Evolutionary conservation across 2,329 filamentous ascomycete species (phyloP).

Genomic region (Fusarium sp.): DNA sequence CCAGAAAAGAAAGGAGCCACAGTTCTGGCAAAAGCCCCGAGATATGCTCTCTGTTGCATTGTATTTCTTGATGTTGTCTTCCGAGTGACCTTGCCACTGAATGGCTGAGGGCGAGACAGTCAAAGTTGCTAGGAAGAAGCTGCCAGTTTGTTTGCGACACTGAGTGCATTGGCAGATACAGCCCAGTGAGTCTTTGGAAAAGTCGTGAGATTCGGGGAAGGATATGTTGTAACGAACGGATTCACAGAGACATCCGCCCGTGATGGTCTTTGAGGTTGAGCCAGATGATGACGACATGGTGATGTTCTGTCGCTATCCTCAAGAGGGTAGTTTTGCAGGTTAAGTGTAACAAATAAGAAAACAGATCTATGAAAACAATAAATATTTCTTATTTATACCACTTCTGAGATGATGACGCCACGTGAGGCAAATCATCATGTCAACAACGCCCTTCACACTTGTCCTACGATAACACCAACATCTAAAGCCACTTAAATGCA

Average conservation of each 20-base stretch:
- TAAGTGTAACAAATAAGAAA: not conserved
- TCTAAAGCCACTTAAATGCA: too few relatives aligned
- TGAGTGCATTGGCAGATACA: conserved; percentile 28
- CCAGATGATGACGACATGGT: not conserved
- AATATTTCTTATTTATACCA: not conserved
- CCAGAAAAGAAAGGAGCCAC: conserved; percentile 26
- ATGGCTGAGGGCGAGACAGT: not conserved
- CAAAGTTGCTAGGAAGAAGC: conserved; percentile 12
- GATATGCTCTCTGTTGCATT: conserved; percentile 1
- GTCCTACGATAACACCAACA: too few relatives aligned
- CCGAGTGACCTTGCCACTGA: not conserved
- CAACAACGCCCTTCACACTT: conserved; percentile 6
- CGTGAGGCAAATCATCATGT: not conserved
- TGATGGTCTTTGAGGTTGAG: not conserved
- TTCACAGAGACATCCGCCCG: conserved; percentile 17
- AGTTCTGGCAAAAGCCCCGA: conserved; percentile 14
- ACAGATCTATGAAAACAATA: not conserved
- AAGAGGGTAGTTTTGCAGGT: accelerated
- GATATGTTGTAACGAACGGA: conserved; percentile 13
- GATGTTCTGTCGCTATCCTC: accelerated
- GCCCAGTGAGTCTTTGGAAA: not conserved
- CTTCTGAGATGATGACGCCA: not conserved
- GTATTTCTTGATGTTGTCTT: not conserved
- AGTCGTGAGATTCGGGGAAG: not conserved
- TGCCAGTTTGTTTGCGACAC: conserved; percentile 25